Conservation (phyloP, 139 green algal genomes). For the Tetraselmis chui region DNA sequence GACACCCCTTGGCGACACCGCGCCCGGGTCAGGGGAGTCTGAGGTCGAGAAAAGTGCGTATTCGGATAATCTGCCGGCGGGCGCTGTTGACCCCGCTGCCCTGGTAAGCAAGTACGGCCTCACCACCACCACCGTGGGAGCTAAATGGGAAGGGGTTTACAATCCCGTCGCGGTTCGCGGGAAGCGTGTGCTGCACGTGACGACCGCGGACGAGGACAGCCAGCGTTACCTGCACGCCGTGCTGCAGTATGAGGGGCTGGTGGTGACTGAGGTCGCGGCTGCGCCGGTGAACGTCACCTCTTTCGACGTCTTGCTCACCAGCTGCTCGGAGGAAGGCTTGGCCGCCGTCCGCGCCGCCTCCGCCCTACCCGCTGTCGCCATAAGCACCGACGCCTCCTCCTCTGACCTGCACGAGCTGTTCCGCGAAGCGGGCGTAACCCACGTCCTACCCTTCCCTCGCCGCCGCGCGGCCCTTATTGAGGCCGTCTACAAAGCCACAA, state of each 20-base stretch:
- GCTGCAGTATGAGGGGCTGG: neutral
- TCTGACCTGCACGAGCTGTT: neutral
- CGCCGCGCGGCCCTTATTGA: neutral
- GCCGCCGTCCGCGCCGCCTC: no score
- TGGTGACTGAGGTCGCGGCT: neutral
- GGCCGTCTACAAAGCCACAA: neutral
- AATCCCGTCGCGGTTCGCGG: neutral
- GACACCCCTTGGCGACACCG: no score
- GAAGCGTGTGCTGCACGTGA: neutral
- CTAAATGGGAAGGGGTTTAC: neutral
- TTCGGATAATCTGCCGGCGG: neutral
- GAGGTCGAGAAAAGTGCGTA: no score
- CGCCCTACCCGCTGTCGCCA: no score
- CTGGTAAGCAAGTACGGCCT: neutral
- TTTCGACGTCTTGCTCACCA: neutral
- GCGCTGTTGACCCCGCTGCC: no score
- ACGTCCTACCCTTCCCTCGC: neutral
- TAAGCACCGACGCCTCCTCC: neutral
- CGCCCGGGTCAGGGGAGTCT: neutral
- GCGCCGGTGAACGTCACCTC: neutral
- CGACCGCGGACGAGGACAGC: neutral
- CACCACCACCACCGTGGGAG: no score
- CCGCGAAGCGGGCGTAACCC: neutral
- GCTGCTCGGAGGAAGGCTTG: neutral
- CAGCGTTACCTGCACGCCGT: neutral